Conservation (phyloP, 1,284 basidiomycete genomes). For the Ganoderma lingzhi region DNA sequence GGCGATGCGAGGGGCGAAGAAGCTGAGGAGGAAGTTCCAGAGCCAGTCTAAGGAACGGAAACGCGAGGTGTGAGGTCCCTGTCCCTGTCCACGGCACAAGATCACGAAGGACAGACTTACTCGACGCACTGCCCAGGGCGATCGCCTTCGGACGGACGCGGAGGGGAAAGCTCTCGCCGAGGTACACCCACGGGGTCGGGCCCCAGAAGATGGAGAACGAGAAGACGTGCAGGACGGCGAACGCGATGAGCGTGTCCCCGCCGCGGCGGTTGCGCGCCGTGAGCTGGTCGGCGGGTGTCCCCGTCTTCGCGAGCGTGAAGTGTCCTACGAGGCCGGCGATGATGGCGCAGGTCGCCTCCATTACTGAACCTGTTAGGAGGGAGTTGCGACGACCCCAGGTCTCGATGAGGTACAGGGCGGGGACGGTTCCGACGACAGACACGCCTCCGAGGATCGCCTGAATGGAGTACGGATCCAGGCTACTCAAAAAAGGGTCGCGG, state of each 20-base stretch:
- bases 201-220: slow-evolving; percentile 80
- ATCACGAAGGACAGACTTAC: slow-evolving; percentile 40
- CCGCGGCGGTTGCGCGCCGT: slow-evolving; percentile 64
- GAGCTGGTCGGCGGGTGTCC: slow-evolving; percentile 54
- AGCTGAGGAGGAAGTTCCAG: slow-evolving; percentile 80
- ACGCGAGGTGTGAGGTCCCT: slow-evolving; percentile 15
- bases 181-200: slow-evolving; percentile 64
- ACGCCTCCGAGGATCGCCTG: slow-evolving; percentile 77
- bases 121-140: slow-evolving; percentile 71
- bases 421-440: slow-evolving; percentile 70
- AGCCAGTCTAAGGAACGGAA: slow-evolving; percentile 56
- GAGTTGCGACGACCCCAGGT: slow-evolving; percentile 69
- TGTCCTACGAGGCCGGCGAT: slow-evolving; percentile 80
- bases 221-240: slow-evolving; percentile 81
- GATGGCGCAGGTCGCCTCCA: slow-evolving; percentile 69
- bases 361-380: slow-evolving; percentile 70
- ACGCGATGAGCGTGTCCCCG: slow-evolving; percentile 74
- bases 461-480: slow-evolving; percentile 75
- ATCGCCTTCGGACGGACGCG: slow-evolving; percentile 80
- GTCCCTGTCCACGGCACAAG: no score
- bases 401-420: slow-evolving; percentile 73
- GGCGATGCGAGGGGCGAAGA: slow-evolving; percentile 76
- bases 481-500: slow-evolving; percentile 39
- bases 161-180: slow-evolving; percentile 75
- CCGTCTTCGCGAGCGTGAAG: slow-evolving; percentile 64